Evolutionary conservation across 148 eudicot genomes (phyloP).

Genomic region (Rhododendron ovatum): DNA sequence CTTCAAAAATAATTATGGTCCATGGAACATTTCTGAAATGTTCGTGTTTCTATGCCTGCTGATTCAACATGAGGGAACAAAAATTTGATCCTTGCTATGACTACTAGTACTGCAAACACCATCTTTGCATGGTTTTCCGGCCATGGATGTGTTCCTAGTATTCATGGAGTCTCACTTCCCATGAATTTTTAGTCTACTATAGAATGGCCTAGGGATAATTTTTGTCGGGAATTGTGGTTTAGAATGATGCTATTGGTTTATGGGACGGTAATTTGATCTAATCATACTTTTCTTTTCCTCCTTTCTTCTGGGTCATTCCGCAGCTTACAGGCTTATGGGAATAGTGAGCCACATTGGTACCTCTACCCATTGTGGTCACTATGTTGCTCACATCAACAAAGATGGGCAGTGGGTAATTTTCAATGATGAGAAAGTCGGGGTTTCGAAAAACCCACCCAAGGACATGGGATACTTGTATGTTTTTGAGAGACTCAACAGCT

Average conservation of each 20-base stretch:
- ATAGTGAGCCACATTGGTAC: slow-evolving; percentile 94
- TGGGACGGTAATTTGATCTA: neutral
- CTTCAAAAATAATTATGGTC: neutral
- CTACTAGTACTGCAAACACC: neutral
- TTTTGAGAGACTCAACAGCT: slow-evolving; percentile 55
- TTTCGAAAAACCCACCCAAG: slow-evolving; percentile 83
- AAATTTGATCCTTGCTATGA: neutral
- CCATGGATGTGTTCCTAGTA: neutral
- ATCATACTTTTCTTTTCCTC: neutral
- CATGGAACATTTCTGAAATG: neutral
- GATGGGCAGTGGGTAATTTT: slow-evolving; percentile 90
- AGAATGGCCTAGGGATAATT: too few relatives aligned
- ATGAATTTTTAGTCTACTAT: neutral
- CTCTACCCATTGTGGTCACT: slow-evolving; percentile 94
- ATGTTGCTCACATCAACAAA: slow-evolving; percentile 87
- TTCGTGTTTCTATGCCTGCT: neutral
- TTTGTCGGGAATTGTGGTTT: neutral
- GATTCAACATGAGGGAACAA: neutral
- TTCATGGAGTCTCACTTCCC: neutral
- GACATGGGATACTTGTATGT: slow-evolving; percentile 97
- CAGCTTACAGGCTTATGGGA: slow-evolving; percentile 83
- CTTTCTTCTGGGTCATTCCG: slow-evolving; percentile 6
- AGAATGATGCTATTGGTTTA: neutral
- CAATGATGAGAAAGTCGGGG: slow-evolving; percentile 86
- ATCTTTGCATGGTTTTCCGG: neutral